A percentile compares a stretch with the other conserved stretches of the same genome.
Conservation (phyloP, 2,329 filamentous ascomycete species). For the Sclerotinia spermophila region DNA sequence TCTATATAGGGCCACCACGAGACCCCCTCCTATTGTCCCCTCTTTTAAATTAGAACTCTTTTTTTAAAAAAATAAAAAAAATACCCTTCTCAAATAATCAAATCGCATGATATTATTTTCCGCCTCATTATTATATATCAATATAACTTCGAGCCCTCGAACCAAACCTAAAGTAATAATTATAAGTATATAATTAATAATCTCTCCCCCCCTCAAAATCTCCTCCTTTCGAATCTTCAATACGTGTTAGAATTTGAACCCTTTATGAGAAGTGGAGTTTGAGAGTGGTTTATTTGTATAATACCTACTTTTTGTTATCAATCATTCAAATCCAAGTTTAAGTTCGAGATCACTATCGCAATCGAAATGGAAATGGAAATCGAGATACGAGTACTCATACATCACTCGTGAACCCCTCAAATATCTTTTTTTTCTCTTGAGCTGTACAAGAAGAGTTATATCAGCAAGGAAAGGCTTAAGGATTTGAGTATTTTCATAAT, state of each 20-base stretch:
- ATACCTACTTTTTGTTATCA: not conserved
- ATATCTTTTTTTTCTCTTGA: not conserved
- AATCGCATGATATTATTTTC: constrained; percentile 1
- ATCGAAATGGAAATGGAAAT: too few species aligned
- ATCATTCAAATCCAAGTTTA: not conserved
- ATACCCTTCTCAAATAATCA: not conserved
- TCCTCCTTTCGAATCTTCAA: not conserved
- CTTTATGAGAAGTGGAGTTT: not conserved
- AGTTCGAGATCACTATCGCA: not conserved
- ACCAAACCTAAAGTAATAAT: not conserved
- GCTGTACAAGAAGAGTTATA: not conserved
- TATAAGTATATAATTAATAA: not conserved
- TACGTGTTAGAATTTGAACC: not conserved
- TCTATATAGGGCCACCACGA: too few species aligned
- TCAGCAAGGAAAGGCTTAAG: not conserved
- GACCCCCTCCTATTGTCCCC: too few species aligned
- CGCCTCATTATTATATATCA: not conserved
- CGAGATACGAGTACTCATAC: not conserved
- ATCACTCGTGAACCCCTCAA: not conserved
- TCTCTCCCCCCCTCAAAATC: not conserved
- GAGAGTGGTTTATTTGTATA: not conserved
- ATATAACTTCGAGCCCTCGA: not conserved
- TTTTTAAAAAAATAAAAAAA: not conserved
- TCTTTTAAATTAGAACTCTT: not conserved
- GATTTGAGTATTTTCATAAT: not conserved